phyloP scores from a whole-genome alignment of 345 rosid species.

The Abelmoschus esculentus region DNA sequence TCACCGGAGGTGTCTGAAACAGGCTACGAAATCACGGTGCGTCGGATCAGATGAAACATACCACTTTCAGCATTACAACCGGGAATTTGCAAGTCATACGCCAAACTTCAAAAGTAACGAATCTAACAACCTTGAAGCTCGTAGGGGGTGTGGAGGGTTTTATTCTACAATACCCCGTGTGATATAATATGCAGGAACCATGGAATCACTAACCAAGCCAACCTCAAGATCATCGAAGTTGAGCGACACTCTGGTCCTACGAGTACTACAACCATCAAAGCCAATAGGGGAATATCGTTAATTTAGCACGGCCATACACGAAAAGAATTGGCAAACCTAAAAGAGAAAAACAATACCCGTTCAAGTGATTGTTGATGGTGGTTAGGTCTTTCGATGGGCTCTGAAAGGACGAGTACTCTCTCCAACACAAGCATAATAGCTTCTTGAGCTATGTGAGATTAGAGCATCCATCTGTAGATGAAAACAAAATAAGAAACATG shows the following conservation, averaged over 20 bases:
- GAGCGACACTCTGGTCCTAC: conserved; percentile 56
- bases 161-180: no score
- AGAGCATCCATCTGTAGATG: conserved; percentile 81
- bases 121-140: no score
- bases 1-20: no score
- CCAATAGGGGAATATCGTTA: background rate
- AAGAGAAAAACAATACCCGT: conserved; percentile 35
- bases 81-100: no score
- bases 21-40: no score
- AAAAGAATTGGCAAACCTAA: background rate
- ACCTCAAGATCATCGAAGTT: conserved; percentile 72
- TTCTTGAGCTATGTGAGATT: conserved; percentile 76
- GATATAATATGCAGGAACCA: conserved; percentile 53
- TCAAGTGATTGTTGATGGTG: conserved; percentile 81
- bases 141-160: no score
- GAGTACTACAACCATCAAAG: conserved; percentile 30
- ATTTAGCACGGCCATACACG: background rate
- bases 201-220: conserved; percentile 89
- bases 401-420: conserved; percentile 96
- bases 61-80: no score
- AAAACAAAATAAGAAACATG: background rate
- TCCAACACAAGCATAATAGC: conserved; percentile 97
- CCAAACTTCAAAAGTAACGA: no score
- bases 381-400: conserved; percentile 96
- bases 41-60: no score